A percentile compares a stretch with the other conserved stretches of the same genome.
These are phyloP conservation scores for Pilasporangium apinafurcum DNA, from an alignment of 352 stramenopile genomes.

Conservation along the genomic window DNA sequence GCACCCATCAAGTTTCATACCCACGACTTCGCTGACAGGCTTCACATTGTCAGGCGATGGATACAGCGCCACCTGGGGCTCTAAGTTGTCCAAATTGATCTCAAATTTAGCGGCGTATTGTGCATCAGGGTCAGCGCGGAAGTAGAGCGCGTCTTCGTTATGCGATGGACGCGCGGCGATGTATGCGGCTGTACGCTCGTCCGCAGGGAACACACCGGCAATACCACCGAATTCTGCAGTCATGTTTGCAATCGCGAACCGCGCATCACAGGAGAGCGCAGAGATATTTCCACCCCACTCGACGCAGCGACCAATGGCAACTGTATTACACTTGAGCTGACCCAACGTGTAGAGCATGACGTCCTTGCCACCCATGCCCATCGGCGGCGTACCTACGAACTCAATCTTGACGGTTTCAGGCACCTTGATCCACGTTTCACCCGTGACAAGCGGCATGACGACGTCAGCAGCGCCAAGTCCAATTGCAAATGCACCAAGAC, in stretches of 20 bases:
- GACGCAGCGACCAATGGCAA: constrained; percentile 69
- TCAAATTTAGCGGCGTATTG: constrained; percentile 71
- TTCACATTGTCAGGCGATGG: constrained; percentile 78
- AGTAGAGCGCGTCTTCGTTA: constrained; percentile 78
- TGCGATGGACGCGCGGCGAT: constrained; percentile 65
- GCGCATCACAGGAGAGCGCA: constrained; percentile 69
- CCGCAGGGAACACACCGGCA: constrained; percentile 73
- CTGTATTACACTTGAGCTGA: constrained; percentile 83
- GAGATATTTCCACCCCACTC: constrained; percentile 80
- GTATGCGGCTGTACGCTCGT: constrained; percentile 74
- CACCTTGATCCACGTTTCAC: constrained; percentile 86
- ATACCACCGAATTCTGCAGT: constrained; percentile 82
- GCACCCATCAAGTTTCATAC: constrained; percentile 80
- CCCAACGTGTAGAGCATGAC: constrained; percentile 84
- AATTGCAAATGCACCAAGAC: constrained; percentile 74
- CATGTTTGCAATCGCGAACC: constrained; percentile 86
- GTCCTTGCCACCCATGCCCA: constrained; percentile 80
- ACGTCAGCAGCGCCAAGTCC: constrained; percentile 72
- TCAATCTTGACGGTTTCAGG: constrained; percentile 83
- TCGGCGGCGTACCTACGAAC: constrained; percentile 59
- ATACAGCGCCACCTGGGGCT: constrained; percentile 73
- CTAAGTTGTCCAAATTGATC: constrained; percentile 63
- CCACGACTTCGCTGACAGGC: constrained; percentile 50
- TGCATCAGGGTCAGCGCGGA: constrained; percentile 67
- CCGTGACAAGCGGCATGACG: constrained; percentile 81